Conservation (phyloP, 75 land plant species). For the Sequoiadendron giganteum region DNA sequence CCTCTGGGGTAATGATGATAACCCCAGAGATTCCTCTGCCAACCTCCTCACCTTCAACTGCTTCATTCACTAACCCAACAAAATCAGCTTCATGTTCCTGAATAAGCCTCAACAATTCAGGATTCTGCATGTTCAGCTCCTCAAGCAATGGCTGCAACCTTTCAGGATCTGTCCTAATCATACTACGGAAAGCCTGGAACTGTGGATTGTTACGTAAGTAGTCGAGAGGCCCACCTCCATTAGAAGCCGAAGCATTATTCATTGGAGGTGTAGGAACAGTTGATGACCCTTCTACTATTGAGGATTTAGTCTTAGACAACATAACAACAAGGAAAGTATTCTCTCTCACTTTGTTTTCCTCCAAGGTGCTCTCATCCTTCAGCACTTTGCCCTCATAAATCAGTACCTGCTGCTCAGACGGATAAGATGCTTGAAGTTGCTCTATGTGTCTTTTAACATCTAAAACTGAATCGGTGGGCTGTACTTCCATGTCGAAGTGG, state of each 20-base stretch:
- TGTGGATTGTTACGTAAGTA: constrained; percentile 88
- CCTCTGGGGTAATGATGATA: constrained; percentile 82
- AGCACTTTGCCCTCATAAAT: no score
- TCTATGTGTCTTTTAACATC: no score
- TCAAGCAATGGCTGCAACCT: constrained; percentile 99
- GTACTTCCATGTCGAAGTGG: no score
- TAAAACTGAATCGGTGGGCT: no score
- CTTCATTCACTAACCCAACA: constrained; percentile 82
- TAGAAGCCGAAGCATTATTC: constrained; percentile 11
- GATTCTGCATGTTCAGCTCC: constrained; percentile 94
- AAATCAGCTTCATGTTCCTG: constrained; percentile 92
- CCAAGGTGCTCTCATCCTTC: no score
- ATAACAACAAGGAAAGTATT: no score
- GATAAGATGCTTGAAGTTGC: no score
- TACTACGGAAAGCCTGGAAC: constrained; percentile 86
- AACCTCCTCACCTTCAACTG: constrained; percentile 69
- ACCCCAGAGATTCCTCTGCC: constrained; percentile 76
- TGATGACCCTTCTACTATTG: no score
- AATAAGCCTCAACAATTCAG: constrained; percentile 79
- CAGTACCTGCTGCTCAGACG: no score
- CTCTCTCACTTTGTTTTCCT: no score
- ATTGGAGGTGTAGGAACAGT: no score
- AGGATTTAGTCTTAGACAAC: no score
- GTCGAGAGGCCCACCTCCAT: constrained; percentile 80
- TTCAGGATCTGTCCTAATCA: constrained; percentile 97